Evolutionary conservation across 116 monocot genomes (phyloP).

Genomic region (Papilionanthe hybrid): DNA sequence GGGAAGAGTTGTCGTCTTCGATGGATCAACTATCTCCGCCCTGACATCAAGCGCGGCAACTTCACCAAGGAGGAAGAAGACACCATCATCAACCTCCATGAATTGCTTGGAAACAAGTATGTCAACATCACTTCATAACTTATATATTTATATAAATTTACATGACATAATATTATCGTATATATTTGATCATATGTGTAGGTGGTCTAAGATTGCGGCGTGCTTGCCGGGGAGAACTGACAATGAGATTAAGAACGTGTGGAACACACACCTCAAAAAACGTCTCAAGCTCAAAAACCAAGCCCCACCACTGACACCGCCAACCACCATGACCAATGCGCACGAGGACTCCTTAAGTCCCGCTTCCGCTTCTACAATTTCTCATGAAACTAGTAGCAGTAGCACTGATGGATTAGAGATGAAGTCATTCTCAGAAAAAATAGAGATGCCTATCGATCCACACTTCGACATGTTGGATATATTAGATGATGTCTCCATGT

Average conservation of each 20-base stretch:
- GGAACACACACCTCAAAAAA: conserved; percentile 46
- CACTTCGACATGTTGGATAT: conserved; percentile 1
- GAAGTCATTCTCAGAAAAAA: background rate
- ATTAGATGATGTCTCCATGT: background rate
- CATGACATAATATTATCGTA: background rate
- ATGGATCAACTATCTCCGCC: conserved; percentile 46
- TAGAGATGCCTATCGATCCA: background rate
- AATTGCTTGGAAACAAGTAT: conserved; percentile 36
- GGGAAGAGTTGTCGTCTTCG: conserved; percentile 45
- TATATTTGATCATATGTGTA: background rate
- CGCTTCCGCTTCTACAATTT: background rate
- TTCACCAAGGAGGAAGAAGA: conserved; percentile 37
- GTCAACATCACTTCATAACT: background rate
- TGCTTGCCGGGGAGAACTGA: conserved; percentile 34
- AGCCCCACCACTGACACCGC: background rate
- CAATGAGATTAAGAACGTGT: conserved; percentile 45
- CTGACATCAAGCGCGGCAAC: conserved; percentile 36
- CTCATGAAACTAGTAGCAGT: background rate
- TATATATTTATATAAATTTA: background rate
- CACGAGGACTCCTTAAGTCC: background rate
- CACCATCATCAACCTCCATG: conserved; percentile 32
- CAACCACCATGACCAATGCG: background rate
- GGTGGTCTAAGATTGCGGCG: conserved; percentile 42
- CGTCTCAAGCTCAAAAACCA: conserved; percentile 4
- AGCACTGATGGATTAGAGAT: background rate